These are phyloP conservation scores for Salvia sclarea DNA, from an alignment of 305 asterid species.

Conservation along the genomic window DNA sequence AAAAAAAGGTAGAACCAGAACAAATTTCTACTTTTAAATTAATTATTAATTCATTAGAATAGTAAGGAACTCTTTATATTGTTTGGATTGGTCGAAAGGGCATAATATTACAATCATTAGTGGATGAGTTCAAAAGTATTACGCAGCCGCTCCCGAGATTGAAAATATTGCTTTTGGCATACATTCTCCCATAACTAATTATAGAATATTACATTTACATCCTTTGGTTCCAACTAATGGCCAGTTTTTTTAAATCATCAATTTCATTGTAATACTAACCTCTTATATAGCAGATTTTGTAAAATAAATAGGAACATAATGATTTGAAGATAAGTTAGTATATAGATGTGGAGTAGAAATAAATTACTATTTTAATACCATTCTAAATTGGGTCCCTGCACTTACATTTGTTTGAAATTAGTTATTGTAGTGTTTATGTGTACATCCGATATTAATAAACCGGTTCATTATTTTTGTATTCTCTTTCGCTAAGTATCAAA, in stretches of 20 bases:
- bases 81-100: constrained; percentile 31
- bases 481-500: no score
- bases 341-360: no score
- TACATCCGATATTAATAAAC: no score
- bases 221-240: constrained; percentile 14
- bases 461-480: no score
- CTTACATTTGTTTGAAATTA: no score
- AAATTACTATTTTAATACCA: no score
- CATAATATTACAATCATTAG: constrained; percentile 13
- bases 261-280: not conserved
- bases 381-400: no score
- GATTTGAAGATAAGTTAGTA: no score
- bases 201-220: not conserved
- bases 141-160: constrained; percentile 18
- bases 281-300: no score
- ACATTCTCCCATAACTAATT: constrained; percentile 16
- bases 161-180: not conserved
- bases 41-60: constrained; percentile 5
- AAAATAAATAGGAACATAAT: no score
- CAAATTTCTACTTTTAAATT: not conserved
- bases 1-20: not conserved
- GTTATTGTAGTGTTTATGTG: no score
- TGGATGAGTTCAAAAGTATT: constrained; percentile 10
- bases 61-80: not conserved
- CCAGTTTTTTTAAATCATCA: not conserved